Base-by-base conservation (phyloP, 2,329 filamentous ascomycete genomes). In the Beauveria brongniartii region DNA sequence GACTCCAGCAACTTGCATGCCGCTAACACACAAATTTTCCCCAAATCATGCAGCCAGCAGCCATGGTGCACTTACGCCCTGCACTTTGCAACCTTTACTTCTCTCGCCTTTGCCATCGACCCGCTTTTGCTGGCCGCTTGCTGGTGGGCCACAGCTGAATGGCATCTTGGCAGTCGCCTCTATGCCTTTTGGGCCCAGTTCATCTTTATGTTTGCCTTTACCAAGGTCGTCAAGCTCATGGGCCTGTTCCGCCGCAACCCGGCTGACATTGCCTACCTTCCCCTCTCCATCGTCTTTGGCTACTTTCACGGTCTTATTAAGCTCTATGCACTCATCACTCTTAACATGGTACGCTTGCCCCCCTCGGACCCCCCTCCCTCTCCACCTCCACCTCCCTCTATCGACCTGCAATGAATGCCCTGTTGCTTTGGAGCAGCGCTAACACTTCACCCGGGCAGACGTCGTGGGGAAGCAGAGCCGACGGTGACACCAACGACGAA, bases 301-400 rank as follows among this genome's bases (percentile, higher is more conserved):
- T 97, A 94, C 75, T 89, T 95, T 68, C 93, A 97, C 73, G 91
- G 92, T 63, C 74, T 92, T 64, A 92, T 97, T 80, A 97, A 97
- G 80, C 80, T 96, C 64, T 93, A 93, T 70, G 92, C 93, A 46
- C 81, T 92, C 64, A 80, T 88, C 66, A 96, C 92, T 62, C 83
- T 92, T 67, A 87, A 89, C 70, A 88, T 90, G 84, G 91, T 95
- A 83, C 75, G 87, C 79, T 41, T 20, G 69, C 66, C 67, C 62
- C 50, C 18, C 34, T 18, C 30, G 30, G 30, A 10, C 10, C 30
- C 12, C 34, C 34, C 34, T 37, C 12, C 34, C 34, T 12, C 10
- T 1, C 34, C 30, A 7, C 10, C 28, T 41, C 20, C 30, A 34
- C 30, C 30, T 34, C 10, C 10, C 3, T 34, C 30, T 34, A 12